Evolutionary conservation across 1,284 basidiomycete species (phyloP).

Genomic region (Tremellales sp.): DNA sequence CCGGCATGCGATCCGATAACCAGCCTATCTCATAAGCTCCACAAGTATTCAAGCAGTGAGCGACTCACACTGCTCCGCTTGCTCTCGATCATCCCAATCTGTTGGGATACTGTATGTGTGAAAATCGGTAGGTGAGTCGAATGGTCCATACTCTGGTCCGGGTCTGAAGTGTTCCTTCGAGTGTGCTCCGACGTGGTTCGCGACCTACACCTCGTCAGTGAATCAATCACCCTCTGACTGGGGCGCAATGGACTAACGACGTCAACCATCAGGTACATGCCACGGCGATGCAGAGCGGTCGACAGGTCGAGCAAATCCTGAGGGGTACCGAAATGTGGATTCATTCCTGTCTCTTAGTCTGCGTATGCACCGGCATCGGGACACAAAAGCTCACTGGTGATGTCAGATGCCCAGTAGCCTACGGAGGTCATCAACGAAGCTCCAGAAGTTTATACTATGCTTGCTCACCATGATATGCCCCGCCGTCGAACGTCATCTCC

Average conservation of each 20-base stretch:
- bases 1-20: constrained; percentile 48
- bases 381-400: constrained; percentile 30
- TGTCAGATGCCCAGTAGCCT: constrained; percentile 48
- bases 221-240: not conserved
- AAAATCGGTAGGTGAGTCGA: constrained; percentile 42
- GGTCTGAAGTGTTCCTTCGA: constrained; percentile 29
- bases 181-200: constrained; percentile 51
- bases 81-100: constrained; percentile 48
- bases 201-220: constrained; percentile 28
- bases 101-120: constrained; percentile 48
- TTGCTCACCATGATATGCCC: constrained; percentile 48
- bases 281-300: constrained; percentile 47
- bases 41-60: constrained; percentile 1
- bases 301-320: constrained; percentile 50
- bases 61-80: constrained; percentile 49
- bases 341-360: constrained; percentile 35
- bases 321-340: constrained; percentile 49
- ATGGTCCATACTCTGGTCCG: constrained; percentile 36
- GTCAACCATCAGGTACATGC: constrained; percentile 55
- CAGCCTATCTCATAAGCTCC: constrained; percentile 32
- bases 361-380: not conserved
- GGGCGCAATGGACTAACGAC: constrained; percentile 36
- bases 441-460: not conserved
- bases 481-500: constrained; percentile 28
- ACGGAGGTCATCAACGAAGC: constrained; percentile 6